Percentiles rank a stretch among this genome's conserved stretches.
Conservation (phyloP, 441 rosid species). For the Erysimum pusillum region DNA sequence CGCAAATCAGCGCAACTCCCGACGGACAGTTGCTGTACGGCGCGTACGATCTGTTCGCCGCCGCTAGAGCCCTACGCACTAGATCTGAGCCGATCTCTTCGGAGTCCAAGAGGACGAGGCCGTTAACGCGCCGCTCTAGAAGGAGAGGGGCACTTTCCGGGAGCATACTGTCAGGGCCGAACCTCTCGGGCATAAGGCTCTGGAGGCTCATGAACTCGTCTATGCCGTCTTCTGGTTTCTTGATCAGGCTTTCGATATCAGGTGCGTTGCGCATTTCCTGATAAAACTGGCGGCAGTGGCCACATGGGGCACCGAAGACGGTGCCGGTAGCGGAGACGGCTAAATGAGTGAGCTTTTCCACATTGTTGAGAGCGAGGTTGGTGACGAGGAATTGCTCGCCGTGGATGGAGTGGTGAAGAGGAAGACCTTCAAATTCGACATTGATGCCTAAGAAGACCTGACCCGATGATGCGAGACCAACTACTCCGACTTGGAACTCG, state of each 20-base stretch:
- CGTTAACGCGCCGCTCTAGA: background rate
- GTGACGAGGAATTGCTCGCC: conserved; percentile 1
- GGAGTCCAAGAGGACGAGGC: background rate
- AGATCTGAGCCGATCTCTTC: background rate
- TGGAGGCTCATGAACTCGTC: background rate
- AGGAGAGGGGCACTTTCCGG: background rate
- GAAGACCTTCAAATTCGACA: background rate
- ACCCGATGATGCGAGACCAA: background rate
- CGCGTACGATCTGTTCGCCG: conserved; percentile 76
- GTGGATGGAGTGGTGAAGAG: conserved; percentile 11
- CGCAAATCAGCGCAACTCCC: conserved; percentile 65
- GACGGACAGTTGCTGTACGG: conserved; percentile 80
- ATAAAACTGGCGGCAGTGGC: background rate
- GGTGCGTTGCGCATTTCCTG: background rate
- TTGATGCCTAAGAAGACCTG: background rate
- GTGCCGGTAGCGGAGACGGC: background rate
- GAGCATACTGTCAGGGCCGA: background rate
- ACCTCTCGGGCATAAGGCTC: background rate
- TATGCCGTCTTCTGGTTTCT: background rate
- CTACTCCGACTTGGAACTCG: background rate
- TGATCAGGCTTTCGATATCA: background rate
- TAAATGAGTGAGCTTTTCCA: background rate
- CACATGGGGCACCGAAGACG: background rate
- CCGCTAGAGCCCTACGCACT: conserved; percentile 24
- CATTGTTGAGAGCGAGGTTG: conserved; percentile 2